Conservation (phyloP, 2,329 filamentous ascomycete species). For the Tricladium varicosporioides region DNA sequence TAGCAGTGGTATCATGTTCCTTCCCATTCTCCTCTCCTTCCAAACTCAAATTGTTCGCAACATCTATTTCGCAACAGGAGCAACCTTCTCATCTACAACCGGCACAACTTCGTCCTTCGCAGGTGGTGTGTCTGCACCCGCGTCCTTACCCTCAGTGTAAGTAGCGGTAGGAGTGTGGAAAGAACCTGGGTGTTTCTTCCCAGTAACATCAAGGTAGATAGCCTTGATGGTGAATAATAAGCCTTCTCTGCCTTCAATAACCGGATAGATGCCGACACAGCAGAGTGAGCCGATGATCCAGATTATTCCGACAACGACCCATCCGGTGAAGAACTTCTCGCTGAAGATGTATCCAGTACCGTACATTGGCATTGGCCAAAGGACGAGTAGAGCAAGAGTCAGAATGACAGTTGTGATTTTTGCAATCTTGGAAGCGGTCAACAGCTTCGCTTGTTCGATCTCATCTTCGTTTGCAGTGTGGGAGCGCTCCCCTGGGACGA, state of each 20-base stretch:
- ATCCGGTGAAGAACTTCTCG: slow-evolving; percentile 79
- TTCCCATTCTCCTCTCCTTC: too few species aligned
- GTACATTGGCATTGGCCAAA: slow-evolving; percentile 95
- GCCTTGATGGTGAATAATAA: slow-evolving; percentile 58
- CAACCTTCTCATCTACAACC: slow-evolving; percentile 16
- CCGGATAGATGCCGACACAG: slow-evolving; percentile 76
- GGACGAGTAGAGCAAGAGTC: slow-evolving; percentile 69
- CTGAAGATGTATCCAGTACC: slow-evolving; percentile 78
- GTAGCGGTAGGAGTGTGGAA: slow-evolving; percentile 27
- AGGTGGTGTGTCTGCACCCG: slow-evolving; percentile 24
- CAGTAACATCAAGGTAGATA: slow-evolving; percentile 60
- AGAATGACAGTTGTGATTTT: slow-evolving; percentile 54
- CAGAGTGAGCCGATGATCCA: slow-evolving; percentile 75
- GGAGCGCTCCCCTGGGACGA: slow-evolving; percentile 50
- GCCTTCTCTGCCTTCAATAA: slow-evolving; percentile 74
- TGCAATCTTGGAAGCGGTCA: slow-evolving; percentile 51
- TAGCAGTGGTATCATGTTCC: too few species aligned
- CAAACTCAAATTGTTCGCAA: too few species aligned
- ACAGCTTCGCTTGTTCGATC: slow-evolving; percentile 46
- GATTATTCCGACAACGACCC: slow-evolving; percentile 73
- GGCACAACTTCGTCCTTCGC: neutral
- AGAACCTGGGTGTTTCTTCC: slow-evolving; percentile 33
- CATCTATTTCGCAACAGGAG: too few species aligned
- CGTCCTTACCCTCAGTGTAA: slow-evolving; percentile 30
- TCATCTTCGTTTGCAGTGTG: slow-evolving; percentile 39